Conservation (phyloP, 495 filamentous ascomycete genomes). For the Cryomyces minteri region DNA sequence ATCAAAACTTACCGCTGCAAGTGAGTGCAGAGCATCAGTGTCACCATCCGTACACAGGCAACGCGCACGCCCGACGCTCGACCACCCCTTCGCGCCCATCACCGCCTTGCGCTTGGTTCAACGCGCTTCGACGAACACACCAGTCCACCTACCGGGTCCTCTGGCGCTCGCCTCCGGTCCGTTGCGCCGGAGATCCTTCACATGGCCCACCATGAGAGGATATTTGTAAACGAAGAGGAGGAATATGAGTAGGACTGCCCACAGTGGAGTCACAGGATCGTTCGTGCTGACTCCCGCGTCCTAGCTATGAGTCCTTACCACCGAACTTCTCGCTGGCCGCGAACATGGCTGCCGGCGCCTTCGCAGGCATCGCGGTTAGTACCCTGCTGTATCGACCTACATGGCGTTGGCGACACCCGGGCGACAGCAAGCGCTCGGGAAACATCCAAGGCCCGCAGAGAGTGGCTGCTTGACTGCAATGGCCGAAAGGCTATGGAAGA, state of each 20-base stretch:
- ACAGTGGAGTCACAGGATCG: background rate
- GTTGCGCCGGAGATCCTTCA: background rate
- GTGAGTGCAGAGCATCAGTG: too few species aligned
- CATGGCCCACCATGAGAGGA: conserved; percentile 10
- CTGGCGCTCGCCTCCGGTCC: background rate
- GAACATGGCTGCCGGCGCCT: conserved; percentile 89
- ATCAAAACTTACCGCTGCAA: too few species aligned
- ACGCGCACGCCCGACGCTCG: too few species aligned
- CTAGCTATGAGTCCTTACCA: conserved; percentile 50
- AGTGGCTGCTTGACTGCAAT: background rate
- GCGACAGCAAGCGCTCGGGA: too few species aligned
- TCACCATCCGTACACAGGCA: too few species aligned
- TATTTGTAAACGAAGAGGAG: conserved; percentile 12
- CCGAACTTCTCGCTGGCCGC: conserved; percentile 47
- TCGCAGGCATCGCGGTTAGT: conserved; percentile 88
- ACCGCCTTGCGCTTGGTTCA: too few species aligned
- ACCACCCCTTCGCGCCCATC: too few species aligned
- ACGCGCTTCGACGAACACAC: too few species aligned
- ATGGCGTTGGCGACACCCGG: too few species aligned
- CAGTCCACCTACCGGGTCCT: too few species aligned
- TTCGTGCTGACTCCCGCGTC: background rate
- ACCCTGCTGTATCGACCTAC: background rate
- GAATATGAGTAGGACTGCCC: conserved; percentile 19
- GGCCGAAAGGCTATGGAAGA: background rate
- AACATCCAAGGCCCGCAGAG: too few species aligned